Conservation (phyloP, 2,329 filamentous ascomycete species). For the Epichloe elymi region DNA sequence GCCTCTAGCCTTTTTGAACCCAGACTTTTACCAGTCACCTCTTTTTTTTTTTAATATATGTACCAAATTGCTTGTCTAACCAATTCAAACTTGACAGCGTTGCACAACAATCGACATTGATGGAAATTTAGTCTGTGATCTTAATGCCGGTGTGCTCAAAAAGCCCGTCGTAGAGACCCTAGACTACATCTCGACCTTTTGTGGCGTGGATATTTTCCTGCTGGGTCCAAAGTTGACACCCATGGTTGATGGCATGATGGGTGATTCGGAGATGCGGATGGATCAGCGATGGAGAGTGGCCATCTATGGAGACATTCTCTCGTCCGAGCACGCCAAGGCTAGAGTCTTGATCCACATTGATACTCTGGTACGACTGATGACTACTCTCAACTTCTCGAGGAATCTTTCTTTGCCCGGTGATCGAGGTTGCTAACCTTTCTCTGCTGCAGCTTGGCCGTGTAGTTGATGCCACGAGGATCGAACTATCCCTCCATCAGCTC, state of each 20-base stretch:
- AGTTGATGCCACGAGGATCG: slow-evolving; percentile 70
- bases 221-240: slow-evolving; percentile 79
- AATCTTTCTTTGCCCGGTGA: background rate
- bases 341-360: slow-evolving; percentile 95
- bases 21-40: background rate
- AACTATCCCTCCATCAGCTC: slow-evolving; percentile 78
- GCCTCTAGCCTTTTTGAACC: background rate
- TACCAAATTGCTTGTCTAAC: background rate
- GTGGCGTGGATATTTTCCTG: slow-evolving; percentile 92
- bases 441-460: slow-evolving; percentile 49
- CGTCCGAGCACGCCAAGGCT: slow-evolving; percentile 92
- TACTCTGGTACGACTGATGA: slow-evolving; percentile 51
- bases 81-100: slow-evolving; percentile 32
- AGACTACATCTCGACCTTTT: slow-evolving; percentile 74
- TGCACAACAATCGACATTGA: slow-evolving; percentile 91
- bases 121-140: slow-evolving; percentile 75
- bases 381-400: background rate
- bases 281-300: slow-evolving; percentile 86
- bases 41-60: background rate
- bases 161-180: slow-evolving; percentile 70
- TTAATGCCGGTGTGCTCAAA: slow-evolving; percentile 52
- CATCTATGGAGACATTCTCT: slow-evolving; percentile 92
- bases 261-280: slow-evolving; percentile 68
- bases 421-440: background rate
- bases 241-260: slow-evolving; percentile 60